Evolutionary conservation across 2,329 filamentous ascomycete species (phyloP).

Genomic region (Aureobasidium leucospermi): DNA sequence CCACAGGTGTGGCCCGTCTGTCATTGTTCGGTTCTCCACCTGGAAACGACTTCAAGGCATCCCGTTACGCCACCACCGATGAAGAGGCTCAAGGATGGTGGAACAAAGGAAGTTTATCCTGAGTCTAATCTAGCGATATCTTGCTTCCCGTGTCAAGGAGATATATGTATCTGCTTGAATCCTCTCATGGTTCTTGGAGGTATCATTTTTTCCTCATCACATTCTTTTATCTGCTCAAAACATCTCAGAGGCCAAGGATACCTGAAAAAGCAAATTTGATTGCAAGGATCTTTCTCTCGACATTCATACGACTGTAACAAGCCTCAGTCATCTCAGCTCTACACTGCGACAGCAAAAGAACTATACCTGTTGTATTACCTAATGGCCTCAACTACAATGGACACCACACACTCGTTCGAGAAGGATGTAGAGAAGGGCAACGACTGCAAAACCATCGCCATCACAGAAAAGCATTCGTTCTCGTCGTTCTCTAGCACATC

Average conservation of each 20-base stretch:
- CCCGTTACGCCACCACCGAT: conserved; percentile 11
- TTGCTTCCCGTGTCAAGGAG: neutral
- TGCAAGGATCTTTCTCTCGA: neutral
- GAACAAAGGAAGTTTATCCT: neutral
- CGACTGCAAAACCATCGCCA: neutral
- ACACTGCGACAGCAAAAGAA: too few species aligned
- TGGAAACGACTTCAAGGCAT: conserved; percentile 4
- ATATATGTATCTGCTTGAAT: neutral
- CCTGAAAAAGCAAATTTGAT: neutral
- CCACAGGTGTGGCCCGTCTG: conserved; percentile 1
- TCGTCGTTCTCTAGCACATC: neutral
- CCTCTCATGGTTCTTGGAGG: neutral
- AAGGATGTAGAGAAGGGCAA: neutral
- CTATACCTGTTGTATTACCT: neutral
- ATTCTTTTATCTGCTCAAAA: neutral
- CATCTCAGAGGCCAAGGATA: neutral
- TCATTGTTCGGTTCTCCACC: conserved; percentile 6
- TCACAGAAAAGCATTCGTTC: neutral
- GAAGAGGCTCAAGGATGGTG: neutral
- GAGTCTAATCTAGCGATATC: neutral
- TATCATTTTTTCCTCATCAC: neutral
- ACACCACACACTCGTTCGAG: neutral
- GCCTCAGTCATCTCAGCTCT: neutral
- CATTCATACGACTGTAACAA: neutral
- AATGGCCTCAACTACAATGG: neutral